Base-by-base conservation (phyloP, 176 grass and related monocot species). In the Oryza coarctata region DNA sequence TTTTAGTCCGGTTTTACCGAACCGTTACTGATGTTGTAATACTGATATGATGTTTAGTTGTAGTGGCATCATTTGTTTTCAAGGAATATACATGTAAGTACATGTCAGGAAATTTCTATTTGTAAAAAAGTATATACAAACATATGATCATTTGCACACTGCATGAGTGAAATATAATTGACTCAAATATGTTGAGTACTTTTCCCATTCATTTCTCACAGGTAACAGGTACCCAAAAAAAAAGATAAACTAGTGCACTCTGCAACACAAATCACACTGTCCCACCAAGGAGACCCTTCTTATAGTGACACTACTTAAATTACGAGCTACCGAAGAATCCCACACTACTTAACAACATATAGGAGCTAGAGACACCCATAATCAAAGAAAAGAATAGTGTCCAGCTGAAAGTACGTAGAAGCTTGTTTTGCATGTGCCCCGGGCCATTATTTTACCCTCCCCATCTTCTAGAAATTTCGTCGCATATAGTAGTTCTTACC, bases 401-500 rank as follows among this genome's bases (percentile, higher is more conserved):
- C 80, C 27, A 72, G 52, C 68, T 45, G 68, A 31, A 13, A 29
- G 33, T 68, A 49, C 30, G 4, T 49, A 66, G 77, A 47, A 67
- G 28, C 28, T 55, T 55, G 50, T 55, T n/a, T n/a, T 12, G 69
- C 80, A 82, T 73, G 69, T 73, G 55, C 17, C 68, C 36, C 10
- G 0, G 2, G 17, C 65, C 39, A 73, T 17, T 82, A 82, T 63
- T 72, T 30, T 73, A 82, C 80, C 63, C 36, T 55, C 7, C 35
- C 25, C 9, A n/a, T 12, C 13, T 34, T 82, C 80, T 0, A 35
- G 80, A 82, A 63, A 4, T 63, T 64, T 82, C 80, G 1, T 7
- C 2, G 17, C 27, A 32, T 17, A 11, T 55, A 7, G 13, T 9
- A 7, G 7, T n/a, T 73, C 43, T 63, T 40, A 58, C 78, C 65